Percentiles rank a stretch among this genome's conserved stretches.
Conservation (phyloP, 1,284 basidiomycete genomes). For the Austroboletus novae-zelandiae region DNA sequence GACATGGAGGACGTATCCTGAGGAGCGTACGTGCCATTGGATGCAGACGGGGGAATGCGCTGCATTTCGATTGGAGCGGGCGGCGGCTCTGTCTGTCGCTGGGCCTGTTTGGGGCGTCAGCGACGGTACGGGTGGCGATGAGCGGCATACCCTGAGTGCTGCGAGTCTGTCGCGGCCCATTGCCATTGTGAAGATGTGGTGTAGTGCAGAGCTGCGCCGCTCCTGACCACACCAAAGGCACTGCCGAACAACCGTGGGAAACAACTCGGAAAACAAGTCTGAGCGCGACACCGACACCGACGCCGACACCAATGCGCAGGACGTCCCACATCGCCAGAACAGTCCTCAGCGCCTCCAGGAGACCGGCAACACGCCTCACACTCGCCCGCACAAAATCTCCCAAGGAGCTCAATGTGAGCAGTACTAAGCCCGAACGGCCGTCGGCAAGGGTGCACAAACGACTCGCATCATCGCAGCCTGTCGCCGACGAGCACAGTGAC, state of each 20-base stretch:
- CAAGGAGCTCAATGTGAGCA: slow-evolving; percentile 17
- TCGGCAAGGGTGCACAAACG: slow-evolving; percentile 35
- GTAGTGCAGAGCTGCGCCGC: not conserved
- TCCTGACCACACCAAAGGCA: not conserved
- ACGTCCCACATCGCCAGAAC: slow-evolving; percentile 22
- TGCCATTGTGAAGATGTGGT: slow-evolving; percentile 17
- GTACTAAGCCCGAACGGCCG: slow-evolving; percentile 18
- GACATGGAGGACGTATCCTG: slow-evolving; percentile 26
- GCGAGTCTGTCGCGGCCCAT: slow-evolving; percentile 35
- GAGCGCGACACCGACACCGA: slow-evolving; percentile 6
- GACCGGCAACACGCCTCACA: not conserved
- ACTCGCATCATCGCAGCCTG: slow-evolving; percentile 32
- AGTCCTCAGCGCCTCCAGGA: slow-evolving; percentile 15
- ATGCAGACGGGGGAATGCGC: slow-evolving; percentile 10
- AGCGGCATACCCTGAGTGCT: slow-evolving; percentile 27
- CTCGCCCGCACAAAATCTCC: slow-evolving; percentile 27
- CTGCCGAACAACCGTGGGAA: slow-evolving; percentile 17
- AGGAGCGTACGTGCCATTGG: slow-evolving; percentile 8
- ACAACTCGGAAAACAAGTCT: not conserved
- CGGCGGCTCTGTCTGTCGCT: slow-evolving; percentile 24
- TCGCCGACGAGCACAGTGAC: slow-evolving; percentile 16
- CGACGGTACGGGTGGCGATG: not conserved
- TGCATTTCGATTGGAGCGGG: slow-evolving; percentile 32
- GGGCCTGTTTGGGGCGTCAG: slow-evolving; percentile 22
- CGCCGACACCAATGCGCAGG: slow-evolving; percentile 20